Percentiles rank a stretch among this genome's conserved stretches.
phyloP scores from a whole-genome alignment of 2,329 filamentous ascomycete species.

The Cladobotryum mycophilum region DNA sequence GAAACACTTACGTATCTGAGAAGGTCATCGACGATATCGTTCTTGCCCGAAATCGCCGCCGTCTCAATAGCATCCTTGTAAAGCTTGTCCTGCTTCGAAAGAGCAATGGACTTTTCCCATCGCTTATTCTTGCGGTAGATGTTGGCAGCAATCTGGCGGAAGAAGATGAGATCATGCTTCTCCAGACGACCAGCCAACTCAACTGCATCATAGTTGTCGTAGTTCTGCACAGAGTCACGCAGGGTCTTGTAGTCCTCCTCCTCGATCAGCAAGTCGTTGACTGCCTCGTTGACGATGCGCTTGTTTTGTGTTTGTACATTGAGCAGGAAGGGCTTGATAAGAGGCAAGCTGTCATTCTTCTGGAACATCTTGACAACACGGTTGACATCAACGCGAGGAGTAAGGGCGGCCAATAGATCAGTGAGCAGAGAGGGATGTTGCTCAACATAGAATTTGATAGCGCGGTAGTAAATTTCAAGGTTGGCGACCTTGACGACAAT shows the following conservation, averaged over 20 bases:
- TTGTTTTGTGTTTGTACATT: conserved; percentile 98
- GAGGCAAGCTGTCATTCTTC: conserved; percentile 93
- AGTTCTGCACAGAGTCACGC: conserved; percentile 94
- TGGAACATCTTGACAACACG: conserved; percentile 99
- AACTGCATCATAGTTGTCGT: conserved; percentile 97
- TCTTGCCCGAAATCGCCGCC: conserved; percentile 82
- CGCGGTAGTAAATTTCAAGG: conserved; percentile 97
- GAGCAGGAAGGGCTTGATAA: conserved; percentile 98
- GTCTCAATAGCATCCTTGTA: conserved; percentile 99
- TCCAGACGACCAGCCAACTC: conserved; percentile 88
- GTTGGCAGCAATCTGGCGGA: conserved; percentile 94
- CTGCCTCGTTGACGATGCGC: conserved; percentile 93
- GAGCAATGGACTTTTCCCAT: conserved; percentile 96
- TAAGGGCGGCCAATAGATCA: conserved; percentile 87
- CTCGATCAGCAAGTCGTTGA: conserved; percentile 95
- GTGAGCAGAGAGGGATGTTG: conserved; percentile 93
- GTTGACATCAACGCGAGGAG: conserved; percentile 93
- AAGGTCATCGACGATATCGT: conserved; percentile 89
- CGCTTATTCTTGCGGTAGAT: conserved; percentile 99
- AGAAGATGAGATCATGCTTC: conserved; percentile 97
- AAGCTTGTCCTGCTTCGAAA: conserved; percentile 98
- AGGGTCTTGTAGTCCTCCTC: conserved; percentile 99
- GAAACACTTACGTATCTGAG: conserved; percentile 81
- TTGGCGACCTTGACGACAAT: conserved; percentile 97
- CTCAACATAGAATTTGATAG: conserved; percentile 93